phyloP scores from a whole-genome alignment of 306 rosid species.

The Castanopsis chinensis region DNA sequence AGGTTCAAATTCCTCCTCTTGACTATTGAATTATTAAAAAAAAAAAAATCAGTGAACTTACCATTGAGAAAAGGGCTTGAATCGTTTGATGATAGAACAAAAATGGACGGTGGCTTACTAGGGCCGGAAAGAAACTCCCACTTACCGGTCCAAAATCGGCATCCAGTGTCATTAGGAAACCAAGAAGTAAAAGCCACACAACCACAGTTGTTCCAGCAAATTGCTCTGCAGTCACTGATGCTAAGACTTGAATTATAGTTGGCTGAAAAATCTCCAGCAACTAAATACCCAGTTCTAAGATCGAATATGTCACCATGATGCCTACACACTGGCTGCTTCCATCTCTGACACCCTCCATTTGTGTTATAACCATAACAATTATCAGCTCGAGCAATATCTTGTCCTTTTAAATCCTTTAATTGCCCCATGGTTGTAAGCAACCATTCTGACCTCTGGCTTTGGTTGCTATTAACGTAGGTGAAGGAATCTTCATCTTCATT shows the following conservation, averaged over 20 bases:
- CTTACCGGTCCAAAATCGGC: not conserved
- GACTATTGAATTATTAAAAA: too few relatives aligned
- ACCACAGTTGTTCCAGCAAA: slow-evolving; percentile 22
- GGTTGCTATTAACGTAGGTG: not conserved
- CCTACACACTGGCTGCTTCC: slow-evolving; percentile 14
- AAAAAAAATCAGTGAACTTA: too few relatives aligned
- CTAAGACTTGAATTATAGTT: too few relatives aligned
- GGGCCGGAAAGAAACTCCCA: too few relatives aligned
- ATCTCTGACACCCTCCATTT: too few relatives aligned
- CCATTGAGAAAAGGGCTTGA: too few relatives aligned
- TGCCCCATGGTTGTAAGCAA: slow-evolving; percentile 7
- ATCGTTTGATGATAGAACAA: too few relatives aligned
- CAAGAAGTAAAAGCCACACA: not conserved
- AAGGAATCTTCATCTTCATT: not conserved
- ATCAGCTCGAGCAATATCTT: not conserved
- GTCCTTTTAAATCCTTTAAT: not conserved
- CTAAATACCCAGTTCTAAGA: not conserved
- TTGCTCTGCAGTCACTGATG: slow-evolving; percentile 15
- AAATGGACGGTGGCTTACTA: too few relatives aligned
- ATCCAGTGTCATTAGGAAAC: not conserved
- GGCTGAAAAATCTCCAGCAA: too few relatives aligned
- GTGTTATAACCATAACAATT: not conserved
- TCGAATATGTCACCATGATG: slow-evolving; percentile 4
- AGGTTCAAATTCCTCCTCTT: too few relatives aligned
- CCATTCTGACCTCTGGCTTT: not conserved